Base-by-base conservation (phyloP, 2,329 filamentous ascomycete genomes). In the Aphanocladium album region DNA sequence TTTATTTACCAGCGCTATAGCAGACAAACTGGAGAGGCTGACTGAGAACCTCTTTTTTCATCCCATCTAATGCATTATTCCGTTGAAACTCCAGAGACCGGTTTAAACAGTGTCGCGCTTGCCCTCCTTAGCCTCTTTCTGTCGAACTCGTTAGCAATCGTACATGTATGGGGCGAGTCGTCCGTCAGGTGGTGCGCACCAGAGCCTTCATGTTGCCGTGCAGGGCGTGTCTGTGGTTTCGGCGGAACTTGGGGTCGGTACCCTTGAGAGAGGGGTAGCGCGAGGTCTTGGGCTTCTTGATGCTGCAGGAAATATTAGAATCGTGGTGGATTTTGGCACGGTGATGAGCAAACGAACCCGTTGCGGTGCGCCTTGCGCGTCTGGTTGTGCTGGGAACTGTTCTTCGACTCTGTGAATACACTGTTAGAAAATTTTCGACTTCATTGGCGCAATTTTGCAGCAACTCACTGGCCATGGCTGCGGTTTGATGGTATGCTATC, bases 231-330 rank as follows among this genome's bases (percentile, higher is more conserved):
- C 92, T 91, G 86, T 99, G 95, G 87, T 99, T 99, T 83, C 95
- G 89, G 81, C 95, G 89, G 87, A 99, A 99, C 89, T 99, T 99
- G 78, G 95, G 93, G 83, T 99, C 95, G 79, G 91, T 95, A 74
- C 95, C 95, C 79, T 97, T 97, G 76, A 99, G 89, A 72, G 93
- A 98, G 69, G 95, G 95, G 85, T 99, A 99, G 85, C 95, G 88
- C 82, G 93, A 88, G 77, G 95, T 98, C 88, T 96, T 97, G 69
- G 95, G 95, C 90, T 97, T 98, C 90, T 98, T 98, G 88, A 99
- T 99, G 83, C 93, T 97, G 78, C 71, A 65, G 2, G 25, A 49
- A 51, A 53, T 11, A 30, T 52, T 47, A 62, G 43, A 60, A 19
- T 35, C 47, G 49, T 35, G n/a, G 14, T 21, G 12, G n/a, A 52